Conservation (phyloP, 2,329 filamentous ascomycete species). For the Diaporthe vexans region DNA sequence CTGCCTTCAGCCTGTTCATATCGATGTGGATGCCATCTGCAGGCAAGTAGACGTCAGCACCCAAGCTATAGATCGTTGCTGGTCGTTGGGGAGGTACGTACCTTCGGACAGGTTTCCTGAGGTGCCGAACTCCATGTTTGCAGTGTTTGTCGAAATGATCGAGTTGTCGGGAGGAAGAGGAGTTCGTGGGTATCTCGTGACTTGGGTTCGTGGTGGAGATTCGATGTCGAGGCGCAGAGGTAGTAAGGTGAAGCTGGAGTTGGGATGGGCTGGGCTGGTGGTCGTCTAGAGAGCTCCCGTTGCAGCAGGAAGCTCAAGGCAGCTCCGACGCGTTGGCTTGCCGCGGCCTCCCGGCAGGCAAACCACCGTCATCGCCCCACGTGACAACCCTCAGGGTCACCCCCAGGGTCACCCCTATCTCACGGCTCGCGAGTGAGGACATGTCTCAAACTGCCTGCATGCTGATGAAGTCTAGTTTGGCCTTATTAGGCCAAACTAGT, state of each 20-base stretch:
- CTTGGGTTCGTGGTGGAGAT: constrained; percentile 22
- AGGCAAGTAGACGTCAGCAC: constrained; percentile 35
- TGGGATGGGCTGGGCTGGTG: constrained; percentile 47
- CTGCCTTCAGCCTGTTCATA: constrained; percentile 98
- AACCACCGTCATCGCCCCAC: constrained; percentile 29
- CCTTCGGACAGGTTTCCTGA: constrained; percentile 76
- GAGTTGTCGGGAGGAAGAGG: not conserved
- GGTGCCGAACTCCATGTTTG: constrained; percentile 73
- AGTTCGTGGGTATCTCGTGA: constrained; percentile 2
- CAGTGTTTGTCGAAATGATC: constrained; percentile 44
- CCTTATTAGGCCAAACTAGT: not conserved
- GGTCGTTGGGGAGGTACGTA: constrained; percentile 58
- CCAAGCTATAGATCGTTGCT: constrained; percentile 34
- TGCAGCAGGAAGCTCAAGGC: constrained; percentile 55
- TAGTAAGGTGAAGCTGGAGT: constrained; percentile 18
- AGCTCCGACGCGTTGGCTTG: constrained; percentile 60
- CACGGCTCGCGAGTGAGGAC: not conserved
- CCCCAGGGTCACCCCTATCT: not conserved
- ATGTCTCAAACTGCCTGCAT: not conserved
- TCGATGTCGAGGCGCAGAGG: constrained; percentile 19
- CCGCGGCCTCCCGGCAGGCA: constrained; percentile 39
- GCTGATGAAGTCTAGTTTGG: not conserved
- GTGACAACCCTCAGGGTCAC: constrained; percentile 24
- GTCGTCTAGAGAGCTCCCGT: constrained; percentile 26
- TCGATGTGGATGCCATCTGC: constrained; percentile 99